Percentiles rank a stretch among this genome's conserved stretches.
phyloP scores from a whole-genome alignment of 495 filamentous ascomycete species.

The Entonaema liquescens region DNA sequence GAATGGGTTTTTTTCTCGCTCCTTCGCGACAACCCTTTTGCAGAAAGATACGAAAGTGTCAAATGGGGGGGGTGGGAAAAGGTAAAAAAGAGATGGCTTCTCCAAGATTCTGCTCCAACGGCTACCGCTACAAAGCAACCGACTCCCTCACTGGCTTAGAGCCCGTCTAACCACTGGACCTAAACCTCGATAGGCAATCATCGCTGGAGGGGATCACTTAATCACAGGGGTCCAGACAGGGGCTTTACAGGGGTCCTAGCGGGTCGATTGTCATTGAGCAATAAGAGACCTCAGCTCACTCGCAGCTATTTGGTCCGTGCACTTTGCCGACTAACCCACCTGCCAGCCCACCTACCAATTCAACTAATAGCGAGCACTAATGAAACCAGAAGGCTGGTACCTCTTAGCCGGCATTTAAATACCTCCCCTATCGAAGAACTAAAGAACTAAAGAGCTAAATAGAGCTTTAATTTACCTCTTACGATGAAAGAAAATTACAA shows the following conservation, averaged over 20 bases:
- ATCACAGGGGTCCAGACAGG: conserved; percentile 32
- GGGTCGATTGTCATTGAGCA: conserved; percentile 38
- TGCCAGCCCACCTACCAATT: conserved; percentile 15
- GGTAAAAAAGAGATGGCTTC: conserved; percentile 4
- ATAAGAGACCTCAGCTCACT: conserved; percentile 26
- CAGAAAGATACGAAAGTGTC: conserved; percentile 18
- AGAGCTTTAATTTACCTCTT: conserved; percentile 27
- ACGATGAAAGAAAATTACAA: conserved; percentile 16
- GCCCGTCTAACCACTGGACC: conserved; percentile 29
- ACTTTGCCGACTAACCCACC: conserved; percentile 6
- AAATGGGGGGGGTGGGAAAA: conserved; percentile 15
- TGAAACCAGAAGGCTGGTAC: conserved; percentile 14
- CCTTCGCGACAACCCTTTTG: conserved; percentile 13
- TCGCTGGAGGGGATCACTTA: conserved; percentile 30
- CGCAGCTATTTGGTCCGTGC: conserved; percentile 12
- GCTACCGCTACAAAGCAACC: conserved; percentile 16
- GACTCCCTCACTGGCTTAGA: conserved; percentile 24
- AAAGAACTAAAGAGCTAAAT: not conserved
- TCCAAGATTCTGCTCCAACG: conserved; percentile 31
- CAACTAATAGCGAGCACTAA: conserved; percentile 2
- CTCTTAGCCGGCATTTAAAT: conserved; percentile 6
- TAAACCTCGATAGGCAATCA: conserved; percentile 39
- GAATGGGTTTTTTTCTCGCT: conserved; percentile 4
- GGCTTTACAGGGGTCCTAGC: conserved; percentile 22
- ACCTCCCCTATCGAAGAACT: not conserved